Evolutionary conservation across 495 filamentous ascomycete species (phyloP).

Genomic region (Podospora anserina): DNA sequence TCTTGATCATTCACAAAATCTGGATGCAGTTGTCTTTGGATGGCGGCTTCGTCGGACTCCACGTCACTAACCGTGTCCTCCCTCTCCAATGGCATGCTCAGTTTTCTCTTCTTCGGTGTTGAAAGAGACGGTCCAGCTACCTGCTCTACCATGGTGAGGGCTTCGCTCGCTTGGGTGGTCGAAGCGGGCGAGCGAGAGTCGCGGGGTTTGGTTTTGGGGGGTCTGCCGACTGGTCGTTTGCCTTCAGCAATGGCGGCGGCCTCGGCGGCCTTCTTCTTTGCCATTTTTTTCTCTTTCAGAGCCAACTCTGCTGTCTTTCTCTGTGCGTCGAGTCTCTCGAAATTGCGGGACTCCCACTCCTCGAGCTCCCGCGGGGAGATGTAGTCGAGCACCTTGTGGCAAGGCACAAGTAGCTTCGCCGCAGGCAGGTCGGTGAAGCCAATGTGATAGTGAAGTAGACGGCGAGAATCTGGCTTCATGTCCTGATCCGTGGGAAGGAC

Average conservation of each 20-base stretch:
- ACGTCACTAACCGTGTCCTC: constrained; percentile 18
- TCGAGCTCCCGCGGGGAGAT: constrained; percentile 45
- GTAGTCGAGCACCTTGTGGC: constrained; percentile 42
- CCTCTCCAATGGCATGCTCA: constrained; percentile 11
- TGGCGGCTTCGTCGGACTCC: constrained; percentile 27
- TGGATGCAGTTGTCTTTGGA: constrained; percentile 18
- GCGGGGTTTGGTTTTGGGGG: constrained; percentile 10
- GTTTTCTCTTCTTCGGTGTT: constrained; percentile 32
- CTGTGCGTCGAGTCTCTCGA: constrained; percentile 30
- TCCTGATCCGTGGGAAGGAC: constrained; percentile 33
- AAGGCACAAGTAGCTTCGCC: constrained; percentile 37
- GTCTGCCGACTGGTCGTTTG: constrained; percentile 15
- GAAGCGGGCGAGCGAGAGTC: constrained; percentile 1
- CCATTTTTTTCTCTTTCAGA: neutral
- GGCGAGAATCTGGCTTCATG: constrained; percentile 25
- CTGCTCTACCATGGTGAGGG: constrained; percentile 21
- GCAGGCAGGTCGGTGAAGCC: constrained; percentile 44
- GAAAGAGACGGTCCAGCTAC: constrained; percentile 33
- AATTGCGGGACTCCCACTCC: constrained; percentile 40
- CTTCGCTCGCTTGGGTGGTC: constrained; percentile 14
- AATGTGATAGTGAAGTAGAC: constrained; percentile 42
- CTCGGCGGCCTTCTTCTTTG: constrained; percentile 11
- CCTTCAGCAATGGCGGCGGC: neutral
- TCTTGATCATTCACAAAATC: neutral
- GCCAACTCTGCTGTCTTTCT: constrained; percentile 17